These are phyloP conservation scores for Amaranthus cruentus DNA, from an alignment of 148 eudicot genomes.

Conservation along the genomic window DNA sequence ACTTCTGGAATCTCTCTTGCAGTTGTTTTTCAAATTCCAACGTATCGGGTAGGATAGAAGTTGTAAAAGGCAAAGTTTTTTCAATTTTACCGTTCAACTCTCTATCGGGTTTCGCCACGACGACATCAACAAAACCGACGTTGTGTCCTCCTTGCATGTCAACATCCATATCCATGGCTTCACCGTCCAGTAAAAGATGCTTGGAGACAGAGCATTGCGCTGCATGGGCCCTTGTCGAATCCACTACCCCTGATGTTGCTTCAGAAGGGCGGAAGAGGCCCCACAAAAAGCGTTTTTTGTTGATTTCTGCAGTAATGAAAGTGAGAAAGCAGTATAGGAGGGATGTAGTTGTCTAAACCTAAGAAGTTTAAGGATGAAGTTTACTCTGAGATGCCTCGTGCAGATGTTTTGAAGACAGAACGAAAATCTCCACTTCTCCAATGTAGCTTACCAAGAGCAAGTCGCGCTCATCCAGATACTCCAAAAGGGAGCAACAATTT, in stretches of 20 bases:
- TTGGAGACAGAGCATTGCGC: too few relatives aligned
- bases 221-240: background rate
- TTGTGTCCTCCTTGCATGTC: constrained; percentile 52
- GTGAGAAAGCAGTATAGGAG: background rate
- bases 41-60: background rate
- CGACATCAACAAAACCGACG: constrained; percentile 30
- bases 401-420: constrained; percentile 55
- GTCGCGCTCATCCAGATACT: constrained; percentile 34
- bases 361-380: constrained; percentile 1
- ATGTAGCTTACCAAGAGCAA: constrained; percentile 40
- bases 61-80: background rate
- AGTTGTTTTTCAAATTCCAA: constrained; percentile 1
- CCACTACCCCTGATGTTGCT: background rate
- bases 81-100: background rate
- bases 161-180: constrained; percentile 42
- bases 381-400: constrained; percentile 43
- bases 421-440: constrained; percentile 42
- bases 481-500: constrained; percentile 32
- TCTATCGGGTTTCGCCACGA: constrained; percentile 14
- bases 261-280: constrained; percentile 26
- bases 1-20: constrained; percentile 15
- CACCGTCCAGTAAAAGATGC: background rate
- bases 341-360: background rate
- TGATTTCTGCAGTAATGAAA: constrained; percentile 25
- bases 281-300: constrained; percentile 32